A percentile compares a stretch with the other conserved stretches of the same genome.
These are phyloP conservation scores for Ichthyophthirius multifiliis DNA, from an alignment of 169 alveolate genomes.

Conservation along the genomic window DNA sequence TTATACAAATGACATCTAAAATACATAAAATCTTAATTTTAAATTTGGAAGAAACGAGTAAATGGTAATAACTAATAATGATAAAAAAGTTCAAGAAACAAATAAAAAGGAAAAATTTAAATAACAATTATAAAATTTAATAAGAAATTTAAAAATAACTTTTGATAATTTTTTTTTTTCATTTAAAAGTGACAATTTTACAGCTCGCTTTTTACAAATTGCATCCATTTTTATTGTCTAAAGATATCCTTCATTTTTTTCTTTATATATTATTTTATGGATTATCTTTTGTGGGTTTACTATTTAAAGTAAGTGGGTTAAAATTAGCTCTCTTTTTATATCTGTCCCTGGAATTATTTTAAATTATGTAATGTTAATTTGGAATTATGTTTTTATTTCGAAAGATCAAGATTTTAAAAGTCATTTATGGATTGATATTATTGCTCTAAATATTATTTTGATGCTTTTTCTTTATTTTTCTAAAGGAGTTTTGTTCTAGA, in stretches of 20 bases:
- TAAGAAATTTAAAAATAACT: background rate
- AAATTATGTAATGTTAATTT: background rate
- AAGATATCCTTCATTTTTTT: background rate
- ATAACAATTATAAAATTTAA: too few relatives aligned
- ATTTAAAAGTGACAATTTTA: slow-evolving; percentile 1
- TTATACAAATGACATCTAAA: too few relatives aligned
- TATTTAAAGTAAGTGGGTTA: background rate
- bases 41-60: too few relatives aligned
- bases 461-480: background rate
- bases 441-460: background rate
- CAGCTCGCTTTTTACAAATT: background rate
- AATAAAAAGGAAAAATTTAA: too few relatives aligned
- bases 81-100: too few relatives aligned
- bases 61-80: too few relatives aligned
- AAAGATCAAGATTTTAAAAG: background rate
- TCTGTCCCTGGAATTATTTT: background rate
- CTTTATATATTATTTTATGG: background rate
- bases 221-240: background rate
- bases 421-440: background rate
- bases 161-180: too few relatives aligned
- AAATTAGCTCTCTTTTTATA: background rate
- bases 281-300: background rate
- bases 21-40: too few relatives aligned
- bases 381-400: background rate
- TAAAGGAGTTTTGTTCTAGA: background rate